Evolutionary conservation across 805 yeast genomes (phyloP).

Genomic region (Cyberlindnera euphorbiiphila): DNA sequence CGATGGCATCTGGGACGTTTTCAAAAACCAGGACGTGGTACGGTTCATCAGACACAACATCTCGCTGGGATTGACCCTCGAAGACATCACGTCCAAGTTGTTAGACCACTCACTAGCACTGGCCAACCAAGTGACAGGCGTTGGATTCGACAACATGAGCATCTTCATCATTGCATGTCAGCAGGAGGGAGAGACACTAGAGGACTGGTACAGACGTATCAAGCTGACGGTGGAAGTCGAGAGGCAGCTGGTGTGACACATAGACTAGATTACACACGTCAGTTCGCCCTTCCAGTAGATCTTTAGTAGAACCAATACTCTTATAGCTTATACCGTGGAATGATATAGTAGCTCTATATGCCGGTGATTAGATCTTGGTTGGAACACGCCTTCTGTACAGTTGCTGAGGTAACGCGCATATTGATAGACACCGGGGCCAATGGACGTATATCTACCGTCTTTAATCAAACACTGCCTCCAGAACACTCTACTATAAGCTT

Average conservation of each 20-base stretch:
- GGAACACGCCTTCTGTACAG: too few relatives aligned
- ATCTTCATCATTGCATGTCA: slow-evolving; percentile 64
- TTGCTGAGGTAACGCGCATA: too few relatives aligned
- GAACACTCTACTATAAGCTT: too few relatives aligned
- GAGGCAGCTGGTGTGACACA: slow-evolving; percentile 22
- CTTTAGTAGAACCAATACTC: too few relatives aligned
- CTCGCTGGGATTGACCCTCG: slow-evolving; percentile 51
- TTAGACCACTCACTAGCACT: slow-evolving; percentile 63
- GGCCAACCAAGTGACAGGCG: slow-evolving; percentile 72
- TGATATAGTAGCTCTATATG: too few relatives aligned
- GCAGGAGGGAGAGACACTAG: slow-evolving; percentile 38
- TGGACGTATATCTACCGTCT: too few relatives aligned
- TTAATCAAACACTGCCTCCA: too few relatives aligned
- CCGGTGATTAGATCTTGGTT: too few relatives aligned
- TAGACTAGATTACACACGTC: not conserved
- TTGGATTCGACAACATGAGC: slow-evolving; percentile 83
- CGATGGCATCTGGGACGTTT: slow-evolving; percentile 82
- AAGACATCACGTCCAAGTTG: slow-evolving; percentile 54
- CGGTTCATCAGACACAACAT: slow-evolving; percentile 54
- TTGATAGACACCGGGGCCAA: too few relatives aligned
- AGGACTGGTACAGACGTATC: slow-evolving; percentile 57
- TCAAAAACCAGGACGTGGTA: slow-evolving; percentile 52
- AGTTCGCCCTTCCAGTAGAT: too few relatives aligned
- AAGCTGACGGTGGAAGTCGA: slow-evolving; percentile 38
- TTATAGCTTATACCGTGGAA: too few relatives aligned